These are phyloP conservation scores for Colletotrichum noveboracense DNA, from an alignment of 2,329 filamentous ascomycete genomes.

Conservation along the genomic window DNA sequence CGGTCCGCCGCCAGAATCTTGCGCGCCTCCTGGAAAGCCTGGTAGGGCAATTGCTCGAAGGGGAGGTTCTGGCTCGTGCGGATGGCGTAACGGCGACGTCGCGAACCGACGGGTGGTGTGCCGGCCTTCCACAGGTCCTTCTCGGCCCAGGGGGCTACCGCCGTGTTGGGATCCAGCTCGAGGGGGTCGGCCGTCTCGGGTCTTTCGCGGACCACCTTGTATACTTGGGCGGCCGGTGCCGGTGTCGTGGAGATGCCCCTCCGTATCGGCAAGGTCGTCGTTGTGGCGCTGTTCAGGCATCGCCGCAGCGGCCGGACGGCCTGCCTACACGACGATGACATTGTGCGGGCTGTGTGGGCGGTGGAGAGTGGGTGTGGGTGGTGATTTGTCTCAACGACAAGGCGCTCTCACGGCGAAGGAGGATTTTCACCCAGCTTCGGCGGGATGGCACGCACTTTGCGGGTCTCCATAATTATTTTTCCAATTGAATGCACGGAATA, in stretches of 20 bases:
- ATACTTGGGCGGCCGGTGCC: conserved; percentile 33
- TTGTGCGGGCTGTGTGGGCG: conserved; percentile 33
- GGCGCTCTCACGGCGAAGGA: background rate
- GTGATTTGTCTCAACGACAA: background rate
- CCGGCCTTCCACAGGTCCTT: conserved; percentile 71
- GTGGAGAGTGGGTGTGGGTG: background rate
- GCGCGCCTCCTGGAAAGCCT: conserved; percentile 96
- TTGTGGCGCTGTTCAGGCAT: conserved; percentile 52
- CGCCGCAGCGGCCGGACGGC: conserved; percentile 61
- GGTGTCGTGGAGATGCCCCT: conserved; percentile 34
- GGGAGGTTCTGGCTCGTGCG: conserved; percentile 71
- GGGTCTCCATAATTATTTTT: conserved; percentile 20
- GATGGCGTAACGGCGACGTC: conserved; percentile 79
- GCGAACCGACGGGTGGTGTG: conserved; percentile 78
- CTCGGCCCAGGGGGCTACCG: conserved; percentile 68
- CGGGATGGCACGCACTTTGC: conserved; percentile 10
- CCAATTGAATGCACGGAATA: conserved; percentile 19
- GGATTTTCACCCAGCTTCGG: conserved; percentile 13
- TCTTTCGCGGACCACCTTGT: conserved; percentile 23
- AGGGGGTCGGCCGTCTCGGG: conserved; percentile 34
- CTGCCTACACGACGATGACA: conserved; percentile 64
- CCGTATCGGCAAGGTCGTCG: conserved; percentile 32
- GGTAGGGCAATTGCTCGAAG: conserved; percentile 94
- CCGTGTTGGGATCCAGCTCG: conserved; percentile 71
- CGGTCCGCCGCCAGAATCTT: conserved; percentile 82